These are phyloP conservation scores for Xylaria sp. DNA, from an alignment of 2,329 filamentous ascomycete species.

Conservation along the genomic window DNA sequence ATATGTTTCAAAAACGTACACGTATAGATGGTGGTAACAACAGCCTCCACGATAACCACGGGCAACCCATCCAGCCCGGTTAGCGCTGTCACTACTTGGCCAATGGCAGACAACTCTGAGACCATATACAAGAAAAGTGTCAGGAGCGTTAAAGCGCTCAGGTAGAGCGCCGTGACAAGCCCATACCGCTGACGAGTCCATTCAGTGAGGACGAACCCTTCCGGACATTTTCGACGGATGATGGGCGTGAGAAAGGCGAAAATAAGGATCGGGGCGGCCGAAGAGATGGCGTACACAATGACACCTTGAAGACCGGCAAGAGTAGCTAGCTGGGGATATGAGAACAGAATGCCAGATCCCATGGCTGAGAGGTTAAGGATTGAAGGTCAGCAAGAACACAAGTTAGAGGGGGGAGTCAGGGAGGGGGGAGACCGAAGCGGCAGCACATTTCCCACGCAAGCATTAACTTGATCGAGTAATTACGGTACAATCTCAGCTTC, in stretches of 20 bases:
- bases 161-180: constrained; percentile 72
- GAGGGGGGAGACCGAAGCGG: constrained; percentile 71
- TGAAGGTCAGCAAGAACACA: constrained; percentile 51
- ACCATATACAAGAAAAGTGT: constrained; percentile 91
- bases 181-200: constrained; percentile 87
- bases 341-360: constrained; percentile 84
- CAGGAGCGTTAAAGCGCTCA: constrained; percentile 81
- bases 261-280: constrained; percentile 76
- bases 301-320: constrained; percentile 83
- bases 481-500: constrained; percentile 96
- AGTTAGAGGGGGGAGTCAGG: constrained; percentile 39
- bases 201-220: constrained; percentile 86
- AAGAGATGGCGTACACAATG: constrained; percentile 79
- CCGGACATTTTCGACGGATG: constrained; percentile 81
- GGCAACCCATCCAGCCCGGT: constrained; percentile 81
- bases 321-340: constrained; percentile 83
- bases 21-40: constrained; percentile 84
- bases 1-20: constrained; percentile 60
- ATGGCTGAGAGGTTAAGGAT: constrained; percentile 71
- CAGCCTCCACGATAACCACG: constrained; percentile 80
- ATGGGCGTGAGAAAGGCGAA: constrained; percentile 81
- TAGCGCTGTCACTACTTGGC: constrained; percentile 79
- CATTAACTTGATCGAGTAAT: constrained; percentile 99
- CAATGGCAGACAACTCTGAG: constrained; percentile 81
- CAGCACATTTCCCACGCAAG: constrained; percentile 98